Base-by-base conservation (phyloP, 2,329 filamentous ascomycete genomes). In the Lanzia echinophila region DNA sequence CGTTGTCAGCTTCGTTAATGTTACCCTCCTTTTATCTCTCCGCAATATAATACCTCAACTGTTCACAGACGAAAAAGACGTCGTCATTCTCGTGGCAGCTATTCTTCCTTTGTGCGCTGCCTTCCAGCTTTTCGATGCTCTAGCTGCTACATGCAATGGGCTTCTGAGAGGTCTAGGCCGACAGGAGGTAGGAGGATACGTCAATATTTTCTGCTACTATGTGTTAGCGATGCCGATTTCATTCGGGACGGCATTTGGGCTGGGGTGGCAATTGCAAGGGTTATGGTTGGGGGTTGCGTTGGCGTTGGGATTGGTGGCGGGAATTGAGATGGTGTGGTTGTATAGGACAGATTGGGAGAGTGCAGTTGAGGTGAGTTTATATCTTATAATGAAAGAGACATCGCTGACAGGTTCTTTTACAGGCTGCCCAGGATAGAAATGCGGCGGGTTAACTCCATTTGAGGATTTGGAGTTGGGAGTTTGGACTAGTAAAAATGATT, bases 201-300 rank as follows among this genome's bases (percentile, higher is more conserved):
- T 91, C 7, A 95, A 94, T 65, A 72, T 97, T 2, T 81, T 90
- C 47, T 85, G 86, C 20, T 96, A 96, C 72, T 99, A 97, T 70
- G 73, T 81, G 17, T 78, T 97, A 24, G 92, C 89, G 0, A 76
- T 97, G 70, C 92, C 94, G 0, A 81, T 96, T 33, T 89, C 86
- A 38, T 86, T 96, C 60, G 82, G 79, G 4, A 81, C 87, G 0
- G 87, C 84, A 0, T 96, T 97, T 68, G 86, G 83, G 0, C 72
- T 91, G 3, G 77, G 77, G 19, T 95, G 87, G 90, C 82, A 83
- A 45, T 73, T 97, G 36, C 76, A 82, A 53, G 92, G 92, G 0
- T 73, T 97, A 17, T 97, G 92, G 92, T 73, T 77, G 12, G 88
- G 89, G 19, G 82, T 90, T 6, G 86, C 84, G 0, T 69, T 95